Base-by-base conservation (phyloP, 495 filamentous ascomycete species). In the Aspergillus avenaceus region DNA sequence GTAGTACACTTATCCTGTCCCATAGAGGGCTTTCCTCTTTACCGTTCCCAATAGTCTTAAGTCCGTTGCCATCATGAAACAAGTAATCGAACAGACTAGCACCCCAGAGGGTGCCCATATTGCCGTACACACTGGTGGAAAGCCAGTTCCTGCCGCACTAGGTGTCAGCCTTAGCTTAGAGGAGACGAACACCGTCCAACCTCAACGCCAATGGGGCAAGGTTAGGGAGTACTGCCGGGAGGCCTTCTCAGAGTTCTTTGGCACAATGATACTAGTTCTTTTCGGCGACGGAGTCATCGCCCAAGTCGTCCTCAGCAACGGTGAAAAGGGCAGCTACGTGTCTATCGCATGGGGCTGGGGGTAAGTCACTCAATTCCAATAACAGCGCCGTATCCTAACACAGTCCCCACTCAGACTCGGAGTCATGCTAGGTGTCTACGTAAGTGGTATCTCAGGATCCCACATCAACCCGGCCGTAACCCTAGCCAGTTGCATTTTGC, bases 391-490 rank as follows among this genome's bases (percentile, higher is more conserved):
- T 41, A 19, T 13, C 29, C 50, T 62, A 51, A 59, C 49, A 2
- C 41, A 18, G 9, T 14, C 19, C 24, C 13, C 23, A 8, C 11
- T 8, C 43, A 72, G 70, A 41, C 59, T 76, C 27, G 84, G 79
- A 3, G 79, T 85, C 22, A 84, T 86, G 82, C 69, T 87, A 1
- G 84, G 81, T n/a, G 73, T 85, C 27, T 86, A 86, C 54, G 72
- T 75, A 8, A 78, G 76, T 41, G 79, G 79, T 26, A 67, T 76
- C 47, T 78, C 73, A 19, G 84, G 84, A 27, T 79, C 73, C 3
- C 81, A 84, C 56, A 70, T 87, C 55, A 86, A 87, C 52, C 82
- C 84, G 7, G 83, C 81, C 22, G 73, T 86, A 9, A 85, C 82
- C 18, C 80, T 85, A 38, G 66, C 78, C 34, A 81, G 76, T 63